These are phyloP conservation scores for Stygiomarasmius scandens DNA, from an alignment of 1,284 basidiomycete species.

Conservation along the genomic window DNA sequence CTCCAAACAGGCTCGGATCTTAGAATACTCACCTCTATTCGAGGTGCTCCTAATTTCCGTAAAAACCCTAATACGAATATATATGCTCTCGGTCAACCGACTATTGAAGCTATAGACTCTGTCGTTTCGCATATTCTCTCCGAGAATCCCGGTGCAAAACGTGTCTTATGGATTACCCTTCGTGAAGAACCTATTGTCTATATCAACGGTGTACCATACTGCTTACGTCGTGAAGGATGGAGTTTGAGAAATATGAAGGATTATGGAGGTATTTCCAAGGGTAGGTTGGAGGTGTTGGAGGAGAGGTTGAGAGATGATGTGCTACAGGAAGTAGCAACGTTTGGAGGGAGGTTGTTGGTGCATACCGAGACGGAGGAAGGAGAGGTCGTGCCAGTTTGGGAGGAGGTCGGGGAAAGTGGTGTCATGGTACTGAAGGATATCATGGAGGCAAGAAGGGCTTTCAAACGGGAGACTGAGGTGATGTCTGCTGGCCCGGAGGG, in stretches of 20 bases:
- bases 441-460: slow-evolving; percentile 67
- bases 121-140: slow-evolving; percentile 75
- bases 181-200: slow-evolving; percentile 95
- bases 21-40: slow-evolving; percentile 42
- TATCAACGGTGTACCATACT: slow-evolving; percentile 87
- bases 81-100: slow-evolving; percentile 93
- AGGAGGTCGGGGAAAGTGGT: slow-evolving; percentile 79
- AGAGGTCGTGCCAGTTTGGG: slow-evolving; percentile 93
- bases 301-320: slow-evolving; percentile 93
- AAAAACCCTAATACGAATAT: slow-evolving; percentile 84
- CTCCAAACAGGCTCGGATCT: background rate
- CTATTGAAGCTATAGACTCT: slow-evolving; percentile 85
- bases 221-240: slow-evolving; percentile 77
- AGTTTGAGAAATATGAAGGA: slow-evolving; percentile 90
- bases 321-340: slow-evolving; percentile 77
- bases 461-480: no score
- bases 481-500: background rate
- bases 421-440: slow-evolving; percentile 89
- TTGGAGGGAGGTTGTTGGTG: slow-evolving; percentile 88
- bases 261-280: slow-evolving; percentile 90
- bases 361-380: slow-evolving; percentile 92
- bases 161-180: slow-evolving; percentile 90
- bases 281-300: slow-evolving; percentile 87
- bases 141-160: slow-evolving; percentile 61
- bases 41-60: slow-evolving; percentile 95